phyloP scores from a whole-genome alignment of 306 rosid genomes.

The Medicago arabica region DNA sequence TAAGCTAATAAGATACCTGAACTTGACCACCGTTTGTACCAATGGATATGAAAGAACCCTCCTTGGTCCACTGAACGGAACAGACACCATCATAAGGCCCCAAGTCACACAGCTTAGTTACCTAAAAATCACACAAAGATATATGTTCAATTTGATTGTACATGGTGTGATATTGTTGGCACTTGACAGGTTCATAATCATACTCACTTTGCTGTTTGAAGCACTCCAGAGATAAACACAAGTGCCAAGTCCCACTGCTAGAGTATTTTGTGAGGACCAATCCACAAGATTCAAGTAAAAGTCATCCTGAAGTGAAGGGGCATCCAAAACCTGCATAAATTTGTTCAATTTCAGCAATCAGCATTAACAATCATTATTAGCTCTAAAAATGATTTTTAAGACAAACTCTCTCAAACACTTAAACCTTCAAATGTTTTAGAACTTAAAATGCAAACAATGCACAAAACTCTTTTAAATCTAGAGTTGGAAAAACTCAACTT shows the following conservation, averaged over 20 bases:
- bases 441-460: neutral
- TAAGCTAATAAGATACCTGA: slow-evolving; percentile 65
- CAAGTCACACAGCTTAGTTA: slow-evolving; percentile 91
- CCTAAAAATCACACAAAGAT: slow-evolving; percentile 54
- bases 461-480: neutral
- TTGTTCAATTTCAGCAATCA: slow-evolving; percentile 27
- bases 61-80: slow-evolving; percentile 94
- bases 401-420: neutral
- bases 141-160: neutral
- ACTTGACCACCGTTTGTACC: slow-evolving; percentile 95
- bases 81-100: slow-evolving; percentile 97
- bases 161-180: neutral
- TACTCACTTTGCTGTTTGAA: slow-evolving; percentile 83
- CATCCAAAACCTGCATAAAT: slow-evolving; percentile 84
- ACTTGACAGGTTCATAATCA: slow-evolving; percentile 26
- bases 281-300: slow-evolving; percentile 97
- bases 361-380: slow-evolving; percentile 7
- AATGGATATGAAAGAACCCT: slow-evolving; percentile 92
- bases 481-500: neutral
- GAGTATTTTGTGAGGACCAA: slow-evolving; percentile 98
- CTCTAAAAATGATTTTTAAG: neutral
- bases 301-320: slow-evolving; percentile 99
- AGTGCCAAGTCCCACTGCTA: slow-evolving; percentile 94
- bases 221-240: slow-evolving; percentile 98
- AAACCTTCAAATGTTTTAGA: neutral